Evolutionary conservation across 129 eudicot species (phyloP), one percentile per base, ranked within the genome.

Genomic region (Pulicaria dysenterica): DNA sequence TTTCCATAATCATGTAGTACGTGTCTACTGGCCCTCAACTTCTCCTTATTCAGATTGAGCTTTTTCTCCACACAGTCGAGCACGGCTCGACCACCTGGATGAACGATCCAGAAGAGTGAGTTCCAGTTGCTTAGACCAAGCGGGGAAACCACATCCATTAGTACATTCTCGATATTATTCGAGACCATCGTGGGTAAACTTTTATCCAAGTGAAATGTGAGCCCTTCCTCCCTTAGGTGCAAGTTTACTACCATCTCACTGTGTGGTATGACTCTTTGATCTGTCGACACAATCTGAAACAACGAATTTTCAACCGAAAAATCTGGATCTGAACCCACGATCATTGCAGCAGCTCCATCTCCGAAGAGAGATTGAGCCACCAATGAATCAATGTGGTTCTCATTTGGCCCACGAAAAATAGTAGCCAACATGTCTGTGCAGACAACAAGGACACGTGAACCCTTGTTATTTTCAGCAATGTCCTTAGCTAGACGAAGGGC

Each of bases 101-200:
- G 88, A 0, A 79, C 87, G 2, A 83, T 65, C 85, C 83, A 83
- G 50, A 86, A 86, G 0, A 86, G 17, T 1, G 84, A 80, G 77
- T 86, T 83, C 84, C 87, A 86, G 17, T 86, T 82, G 0, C 64
- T 14, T 0, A 69, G 38, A 4, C 73, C 62, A 0, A 69, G 9
- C 4, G 73, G 62, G 14, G 34, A 38, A 40, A 69, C 3, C 38
- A 49, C 47, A 0, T 69, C 14, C 15, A 1, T 5, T 10, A 53
- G 9, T 3, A 39, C 16, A 8, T 69, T 5, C 62, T 69, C 73
- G 8, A 69, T 69, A 55, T 69, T 69, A n/a, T 69, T 7, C 3
- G 49, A 37, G 15, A 69, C 51, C 39, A 69, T 7, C 13, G 5
- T 15, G 14, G 74, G 74, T 4, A 51, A 80, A 34, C 83, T 86